Base-by-base conservation (phyloP, 441 rosid species). In the Brassica balearica region DNA sequence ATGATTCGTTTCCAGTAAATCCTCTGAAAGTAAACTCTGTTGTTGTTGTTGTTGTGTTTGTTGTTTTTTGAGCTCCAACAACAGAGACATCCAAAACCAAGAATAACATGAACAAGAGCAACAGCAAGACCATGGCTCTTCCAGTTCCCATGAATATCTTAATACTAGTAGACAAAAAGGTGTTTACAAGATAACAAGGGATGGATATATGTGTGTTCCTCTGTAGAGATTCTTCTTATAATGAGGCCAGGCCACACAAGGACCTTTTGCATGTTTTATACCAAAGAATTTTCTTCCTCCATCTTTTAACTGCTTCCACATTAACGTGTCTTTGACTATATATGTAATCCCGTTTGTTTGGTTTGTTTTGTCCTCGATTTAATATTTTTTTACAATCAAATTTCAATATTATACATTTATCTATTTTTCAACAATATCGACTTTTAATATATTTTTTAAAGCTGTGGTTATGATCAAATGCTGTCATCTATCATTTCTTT, bases 1-100 rank as follows among this genome's bases (percentile, higher is more conserved):
- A 0, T 0, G 74, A 11, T 11, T 59, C 63, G 2, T 10, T 71
- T 41, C 76, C 85, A 3, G 2, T 84, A 82, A 92, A 92, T 8
- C 90, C 90, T 68, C 78, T 25, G 69, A 86, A 93, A 70, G 17
- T 68, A 84, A 90, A 89, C 0, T 29, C 43, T 4, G 80, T 43
- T 59, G 41, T n/a, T 72, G 77, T 19, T 77, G 77, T 19, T 4
- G 80, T 43, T 59, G 41, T n/a, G 65, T 73, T 19, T 77, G 77
- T 19, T 59, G 65, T 32, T 43, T 5, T 59, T 60, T 74, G 79
- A 70, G 69, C 63, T 69, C 12, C 17, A 20, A 53, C 17, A 20
- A 53, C 55, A 27, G 68, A 61, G 68, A 34, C 46, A 0, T 0
- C 15, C 73, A 9, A 74, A 20, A 81, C 23, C 23, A 83, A 66